A percentile compares a stretch with the other conserved stretches of the same genome.
phyloP scores from a whole-genome alignment of 164 flowering plant genomes.

The Liquidambar formosana region DNA sequence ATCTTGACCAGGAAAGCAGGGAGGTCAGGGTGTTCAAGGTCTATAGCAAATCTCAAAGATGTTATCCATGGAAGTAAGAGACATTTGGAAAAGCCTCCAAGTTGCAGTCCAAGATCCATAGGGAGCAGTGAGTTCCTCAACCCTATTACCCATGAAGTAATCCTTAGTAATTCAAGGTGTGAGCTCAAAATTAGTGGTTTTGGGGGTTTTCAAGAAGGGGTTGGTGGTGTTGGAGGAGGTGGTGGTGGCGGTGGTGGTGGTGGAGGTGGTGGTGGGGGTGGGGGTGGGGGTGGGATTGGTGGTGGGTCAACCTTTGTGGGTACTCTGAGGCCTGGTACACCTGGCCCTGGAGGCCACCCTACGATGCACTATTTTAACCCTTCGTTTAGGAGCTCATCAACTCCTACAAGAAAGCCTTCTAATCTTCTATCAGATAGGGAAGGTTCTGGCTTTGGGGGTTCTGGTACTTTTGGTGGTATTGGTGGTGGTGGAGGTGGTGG shows the following conservation, averaged over 20 bases:
- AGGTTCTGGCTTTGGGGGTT: constrained; percentile 39
- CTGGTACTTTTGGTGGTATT: constrained; percentile 23
- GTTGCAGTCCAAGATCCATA: constrained; percentile 92
- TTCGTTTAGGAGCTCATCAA: constrained; percentile 41
- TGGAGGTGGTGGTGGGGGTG: constrained; percentile 24
- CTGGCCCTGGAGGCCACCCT: constrained; percentile 84
- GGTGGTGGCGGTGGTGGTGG: constrained; percentile 23
- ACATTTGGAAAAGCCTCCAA: constrained; percentile 75
- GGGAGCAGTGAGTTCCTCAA: constrained; percentile 93
- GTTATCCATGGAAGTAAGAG: constrained; percentile 91
- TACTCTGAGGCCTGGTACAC: constrained; percentile 90
- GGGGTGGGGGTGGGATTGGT: constrained; percentile 26
- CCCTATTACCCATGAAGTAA: constrained; percentile 93
- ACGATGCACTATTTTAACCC: constrained; percentile 59
- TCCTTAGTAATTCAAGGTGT: constrained; percentile 77
- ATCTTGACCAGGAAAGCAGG: constrained; percentile 64
- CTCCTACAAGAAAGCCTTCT: constrained; percentile 51
- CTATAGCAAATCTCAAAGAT: constrained; percentile 93
- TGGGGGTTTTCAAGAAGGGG: constrained; percentile 41
- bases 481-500: constrained; percentile 14
- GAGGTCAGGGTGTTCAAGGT: constrained; percentile 96
- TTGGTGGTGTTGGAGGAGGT: constrained; percentile 18
- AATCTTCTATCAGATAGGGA: constrained; percentile 40
- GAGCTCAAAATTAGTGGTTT: constrained; percentile 85
- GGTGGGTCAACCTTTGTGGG: constrained; percentile 65